Percentiles rank a stretch among this genome's conserved stretches.
Evolutionary conservation across 176 grass and related monocot genomes (phyloP).

Genomic region (Stipa capillata): DNA sequence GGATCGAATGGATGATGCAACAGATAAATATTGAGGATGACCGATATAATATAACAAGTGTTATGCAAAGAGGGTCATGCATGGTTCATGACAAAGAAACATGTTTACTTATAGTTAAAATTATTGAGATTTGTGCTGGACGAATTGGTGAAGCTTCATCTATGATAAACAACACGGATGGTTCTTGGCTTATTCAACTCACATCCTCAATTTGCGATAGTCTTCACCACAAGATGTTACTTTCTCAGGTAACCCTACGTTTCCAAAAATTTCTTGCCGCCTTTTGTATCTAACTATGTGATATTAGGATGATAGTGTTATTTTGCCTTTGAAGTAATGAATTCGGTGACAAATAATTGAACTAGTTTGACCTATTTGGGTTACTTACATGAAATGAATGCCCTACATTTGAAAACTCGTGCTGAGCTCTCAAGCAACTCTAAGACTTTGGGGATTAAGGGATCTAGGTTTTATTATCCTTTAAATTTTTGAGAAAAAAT

Average conservation of each 20-base stretch:
- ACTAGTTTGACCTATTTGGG: neutral
- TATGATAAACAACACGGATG: neutral
- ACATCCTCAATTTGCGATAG: slow-evolving; percentile 22
- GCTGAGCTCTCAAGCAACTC: too few relatives aligned
- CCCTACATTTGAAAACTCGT: too few relatives aligned
- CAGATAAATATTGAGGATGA: slow-evolving; percentile 5
- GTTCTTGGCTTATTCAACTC: slow-evolving; percentile 27
- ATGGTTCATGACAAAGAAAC: slow-evolving; percentile 34
- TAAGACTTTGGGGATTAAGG: too few relatives aligned
- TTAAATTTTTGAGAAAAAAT: neutral
- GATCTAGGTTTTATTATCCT: neutral
- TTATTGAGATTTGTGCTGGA: slow-evolving; percentile 70
- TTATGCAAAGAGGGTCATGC: neutral
- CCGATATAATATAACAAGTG: neutral
- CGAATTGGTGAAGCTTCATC: slow-evolving; percentile 15
- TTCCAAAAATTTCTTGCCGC: neutral
- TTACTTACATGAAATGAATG: neutral
- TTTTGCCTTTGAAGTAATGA: neutral
- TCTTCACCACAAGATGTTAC: slow-evolving; percentile 17
- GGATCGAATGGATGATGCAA: slow-evolving; percentile 57
- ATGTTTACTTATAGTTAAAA: slow-evolving; percentile 45
- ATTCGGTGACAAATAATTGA: neutral
- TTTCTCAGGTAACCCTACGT: slow-evolving; percentile 20
- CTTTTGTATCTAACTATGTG: neutral
- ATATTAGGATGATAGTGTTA: neutral